A percentile compares a stretch with the other conserved stretches of the same genome.
Evolutionary conservation across 306 rosid species (phyloP).

Genomic region (Medicago lupulina): DNA sequence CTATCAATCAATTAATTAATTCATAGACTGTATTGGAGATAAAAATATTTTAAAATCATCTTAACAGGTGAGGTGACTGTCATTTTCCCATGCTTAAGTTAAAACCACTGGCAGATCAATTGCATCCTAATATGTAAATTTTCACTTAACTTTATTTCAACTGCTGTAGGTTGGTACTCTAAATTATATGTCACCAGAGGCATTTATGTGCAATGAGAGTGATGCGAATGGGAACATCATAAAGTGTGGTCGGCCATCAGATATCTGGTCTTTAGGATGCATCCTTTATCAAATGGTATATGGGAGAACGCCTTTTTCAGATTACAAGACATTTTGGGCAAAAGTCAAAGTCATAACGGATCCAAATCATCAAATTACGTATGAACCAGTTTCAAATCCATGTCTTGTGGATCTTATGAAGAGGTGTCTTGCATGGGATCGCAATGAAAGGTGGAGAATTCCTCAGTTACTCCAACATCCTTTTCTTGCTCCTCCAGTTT

Average conservation of each 20-base stretch:
- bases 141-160: slow-evolving; percentile 24
- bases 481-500: slow-evolving; percentile 78
- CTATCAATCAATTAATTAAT: not conserved
- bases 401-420: slow-evolving; percentile 92
- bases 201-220: slow-evolving; percentile 89
- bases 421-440: slow-evolving; percentile 94
- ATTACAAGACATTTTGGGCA: slow-evolving; percentile 91
- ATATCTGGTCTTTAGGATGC: slow-evolving; percentile 96
- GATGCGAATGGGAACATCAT: slow-evolving; percentile 87
- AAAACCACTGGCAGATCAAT: not conserved
- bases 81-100: slow-evolving; percentile 6
- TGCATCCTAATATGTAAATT: slow-evolving; percentile 13
- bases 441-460: slow-evolving; percentile 92
- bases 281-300: slow-evolving; percentile 97
- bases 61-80: not conserved
- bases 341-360: slow-evolving; percentile 92
- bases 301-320: slow-evolving; percentile 90
- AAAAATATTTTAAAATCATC: not conserved
- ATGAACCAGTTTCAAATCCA: slow-evolving; percentile 71
- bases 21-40: slow-evolving; percentile 4
- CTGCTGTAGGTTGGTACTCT: slow-evolving; percentile 78
- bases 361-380: slow-evolving; percentile 75
- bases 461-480: slow-evolving; percentile 91
- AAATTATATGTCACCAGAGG: slow-evolving; percentile 99
- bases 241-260: slow-evolving; percentile 92